phyloP scores from a whole-genome alignment of 257 asterid genomes.

The Nicotiana paniculata region DNA sequence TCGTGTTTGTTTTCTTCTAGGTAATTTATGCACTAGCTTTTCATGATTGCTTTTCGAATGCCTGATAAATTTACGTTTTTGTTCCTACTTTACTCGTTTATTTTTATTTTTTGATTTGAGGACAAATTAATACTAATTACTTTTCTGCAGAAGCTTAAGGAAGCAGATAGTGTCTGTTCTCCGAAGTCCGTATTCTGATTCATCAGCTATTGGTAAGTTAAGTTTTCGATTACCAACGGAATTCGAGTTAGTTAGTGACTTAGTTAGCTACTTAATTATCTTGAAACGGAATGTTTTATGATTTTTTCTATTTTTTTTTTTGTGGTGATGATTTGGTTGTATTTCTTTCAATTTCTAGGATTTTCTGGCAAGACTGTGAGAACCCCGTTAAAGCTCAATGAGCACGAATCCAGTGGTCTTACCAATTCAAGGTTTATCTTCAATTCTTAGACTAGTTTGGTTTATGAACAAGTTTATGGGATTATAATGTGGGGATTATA shows the following conservation, averaged over 20 bases:
- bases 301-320: background rate
- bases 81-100: background rate
- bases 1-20: slow-evolving; percentile 25
- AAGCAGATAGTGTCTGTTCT: slow-evolving; percentile 35
- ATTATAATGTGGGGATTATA: too few relatives aligned
- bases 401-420: slow-evolving; percentile 21
- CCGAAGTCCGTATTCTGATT: slow-evolving; percentile 45
- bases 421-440: slow-evolving; percentile 43
- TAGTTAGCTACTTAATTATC: background rate
- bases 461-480: too few relatives aligned
- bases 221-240: background rate
- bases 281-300: background rate
- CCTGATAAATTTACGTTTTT: background rate
- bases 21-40: slow-evolving; percentile 16
- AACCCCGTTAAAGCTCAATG: slow-evolving; percentile 41
- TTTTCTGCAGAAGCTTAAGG: slow-evolving; percentile 33
- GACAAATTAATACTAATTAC: background rate
- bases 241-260: background rate
- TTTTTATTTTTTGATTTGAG: background rate
- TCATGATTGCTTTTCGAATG: background rate
- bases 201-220: slow-evolving; percentile 39
- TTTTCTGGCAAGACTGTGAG: slow-evolving; percentile 41
- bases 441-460: background rate
- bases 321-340: background rate
- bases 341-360: slow-evolving; percentile 37